Conservation (phyloP, 495 filamentous ascomycete genomes). For the Echria macrotheca region DNA sequence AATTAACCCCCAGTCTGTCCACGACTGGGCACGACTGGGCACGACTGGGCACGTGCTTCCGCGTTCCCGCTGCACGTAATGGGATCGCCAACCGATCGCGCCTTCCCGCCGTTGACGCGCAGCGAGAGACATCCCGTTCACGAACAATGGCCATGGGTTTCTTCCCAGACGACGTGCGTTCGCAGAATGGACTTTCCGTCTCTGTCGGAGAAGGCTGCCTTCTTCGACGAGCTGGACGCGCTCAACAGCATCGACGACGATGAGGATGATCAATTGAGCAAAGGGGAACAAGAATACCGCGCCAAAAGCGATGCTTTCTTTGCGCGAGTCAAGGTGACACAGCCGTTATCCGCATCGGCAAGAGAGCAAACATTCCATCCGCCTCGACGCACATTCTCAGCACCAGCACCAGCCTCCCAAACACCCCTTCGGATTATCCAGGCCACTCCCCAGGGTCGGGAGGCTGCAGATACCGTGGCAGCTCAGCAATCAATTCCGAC, state of each 20-base stretch:
- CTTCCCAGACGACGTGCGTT: no score
- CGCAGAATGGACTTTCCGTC: no score
- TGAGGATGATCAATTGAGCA: slow-evolving; percentile 18
- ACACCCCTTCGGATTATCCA: slow-evolving; percentile 14
- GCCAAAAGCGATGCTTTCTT: slow-evolving; percentile 20
- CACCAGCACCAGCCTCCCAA: slow-evolving; percentile 12
- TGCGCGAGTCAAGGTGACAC: slow-evolving; percentile 8
- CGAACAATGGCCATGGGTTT: no score
- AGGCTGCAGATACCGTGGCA: neutral
- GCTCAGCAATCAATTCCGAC: neutral
- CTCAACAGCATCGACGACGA: slow-evolving; percentile 17
- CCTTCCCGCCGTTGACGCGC: no score
- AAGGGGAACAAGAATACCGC: slow-evolving; percentile 19
- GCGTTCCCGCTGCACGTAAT: no score
- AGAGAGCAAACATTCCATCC: neutral
- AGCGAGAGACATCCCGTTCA: no score
- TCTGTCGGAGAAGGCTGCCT: slow-evolving; percentile 23
- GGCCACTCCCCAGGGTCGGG: slow-evolving; percentile 16
- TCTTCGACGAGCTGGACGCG: slow-evolving; percentile 24
- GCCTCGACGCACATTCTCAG: slow-evolving; percentile 13
- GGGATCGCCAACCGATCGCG: no score
- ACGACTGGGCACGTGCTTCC: no score
- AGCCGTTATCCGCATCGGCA: neutral
- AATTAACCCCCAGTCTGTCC: no score
- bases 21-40: no score